Conservation (phyloP, 176 grass and related monocot species). For the Bromus sterilis region DNA sequence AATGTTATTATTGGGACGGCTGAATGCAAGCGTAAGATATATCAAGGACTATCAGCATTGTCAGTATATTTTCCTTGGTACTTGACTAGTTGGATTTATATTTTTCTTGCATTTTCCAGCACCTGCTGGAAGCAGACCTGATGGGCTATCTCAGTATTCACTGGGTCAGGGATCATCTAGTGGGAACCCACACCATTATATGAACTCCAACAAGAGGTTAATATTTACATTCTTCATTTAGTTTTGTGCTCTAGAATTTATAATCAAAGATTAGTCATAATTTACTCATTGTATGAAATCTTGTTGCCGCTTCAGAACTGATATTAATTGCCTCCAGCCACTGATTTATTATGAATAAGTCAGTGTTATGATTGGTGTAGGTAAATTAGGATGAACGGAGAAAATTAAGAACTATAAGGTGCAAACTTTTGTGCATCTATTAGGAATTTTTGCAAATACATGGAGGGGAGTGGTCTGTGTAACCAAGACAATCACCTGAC, state of each 20-base stretch:
- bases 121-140: conserved; percentile 35
- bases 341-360: background rate
- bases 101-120: conserved; percentile 29
- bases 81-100: background rate
- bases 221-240: background rate
- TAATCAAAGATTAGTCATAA: background rate
- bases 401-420: background rate
- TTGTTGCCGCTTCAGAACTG: background rate
- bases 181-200: conserved; percentile 17
- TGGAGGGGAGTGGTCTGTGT: too few species aligned
- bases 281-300: background rate
- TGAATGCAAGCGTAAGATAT: background rate
- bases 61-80: conserved; percentile 4
- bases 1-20: background rate
- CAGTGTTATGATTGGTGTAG: background rate
- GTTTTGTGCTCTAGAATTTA: background rate
- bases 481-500: background rate
- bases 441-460: background rate
- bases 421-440: too few species aligned
- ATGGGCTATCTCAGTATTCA: conserved; percentile 44
- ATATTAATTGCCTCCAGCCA: background rate
- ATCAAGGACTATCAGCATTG: background rate
- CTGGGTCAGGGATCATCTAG: conserved; percentile 25
- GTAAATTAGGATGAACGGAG: background rate
- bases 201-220: conserved; percentile 57